Base-by-base conservation (phyloP, 495 filamentous ascomycete species). In the Xylaria acuta region DNA sequence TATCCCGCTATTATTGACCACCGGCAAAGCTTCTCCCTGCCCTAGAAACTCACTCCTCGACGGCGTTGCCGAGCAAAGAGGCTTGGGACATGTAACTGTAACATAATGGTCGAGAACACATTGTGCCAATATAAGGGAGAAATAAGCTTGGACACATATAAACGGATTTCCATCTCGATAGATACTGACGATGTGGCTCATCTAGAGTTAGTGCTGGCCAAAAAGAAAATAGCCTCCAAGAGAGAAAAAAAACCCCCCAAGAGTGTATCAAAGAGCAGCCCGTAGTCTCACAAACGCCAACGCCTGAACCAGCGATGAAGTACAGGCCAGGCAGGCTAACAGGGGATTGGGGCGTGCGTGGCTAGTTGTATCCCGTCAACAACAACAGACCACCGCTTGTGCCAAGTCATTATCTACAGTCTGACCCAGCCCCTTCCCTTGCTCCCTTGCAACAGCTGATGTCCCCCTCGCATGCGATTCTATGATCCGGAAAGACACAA, bases 261-360 rank as follows among this genome's bases (percentile, higher is more conserved):
- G 43, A 71, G 45, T 71, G 65, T 72, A 73, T 75, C 74, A 73
- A 73, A 71, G 73, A 79, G 70, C 59, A 75, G 22, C n/a, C 73
- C 64, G 34, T 70, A 47, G 63, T 74, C 77, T 77, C 72, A 64
- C 32, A 60, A 79, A 79, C 77, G 74, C 77, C 77, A 74, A 79
- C 77, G 77, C 77, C 77, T 41, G 56, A 72, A 60, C 20, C 43
- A 67, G 40, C 38, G 18, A 60, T 45, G 34, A 65, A 62, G 41
- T 41, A 64, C 27, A 54, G 22, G 27, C 34, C 65, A 43, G 38
- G 49, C 27, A 66, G 30, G 40, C 32, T 59, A 36, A 32, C 32
- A 54, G 53, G 67, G 43, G 45, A 60, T 34, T 14, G 16, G 43
- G 58, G 27, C 54, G 54, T 59, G 47, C 30, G 49, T 47, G 53